Base-by-base conservation (phyloP, 176 grass and related monocot genomes). In the Musa beccarii region DNA sequence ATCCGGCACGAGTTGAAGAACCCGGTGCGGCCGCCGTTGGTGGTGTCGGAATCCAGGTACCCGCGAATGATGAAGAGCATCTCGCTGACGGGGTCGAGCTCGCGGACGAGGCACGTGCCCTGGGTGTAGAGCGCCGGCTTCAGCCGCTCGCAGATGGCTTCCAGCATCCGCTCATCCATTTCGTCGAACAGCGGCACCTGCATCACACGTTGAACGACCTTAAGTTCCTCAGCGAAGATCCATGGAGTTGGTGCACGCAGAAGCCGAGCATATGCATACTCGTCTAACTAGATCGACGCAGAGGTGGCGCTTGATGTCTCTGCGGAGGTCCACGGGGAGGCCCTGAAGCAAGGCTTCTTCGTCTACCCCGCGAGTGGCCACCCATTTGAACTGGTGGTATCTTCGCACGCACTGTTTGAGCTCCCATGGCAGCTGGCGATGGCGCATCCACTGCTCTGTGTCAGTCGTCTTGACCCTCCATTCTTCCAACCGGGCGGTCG, bases 61-160 rank as follows among this genome's bases (percentile, higher is more conserved):
- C 94, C 94, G 3, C 94, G 88, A 71, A 98, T 98, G 84, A 98
- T 87, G 86, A 98, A 98, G 66, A 93, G 85, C 90, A 93, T 98
- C 8, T 90, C 87, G 78, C 85, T 78, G 12, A 93, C 90, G 1
- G 86, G 95, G 70, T 98, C 95, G 8, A 94, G 90, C 85, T 99
- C 95, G 1, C 90, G 86, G 26, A 94, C 87, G 49, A 94, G 79
- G 21, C 86, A 74, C 17, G 90, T 99, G 59, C 86, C 90, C 1
- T 78, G 69, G 49, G 88, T 94, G 86, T 91, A 99, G 9, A 99
- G 88, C 68, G 90, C 86, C 34, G 90, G 95, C n/a, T 84, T 75
- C 53, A 99, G 88, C 11, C 95, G 82, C 83, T 94, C 95, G 84
- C 95, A 99, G 81, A 99, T 99, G 0, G 95, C 95, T 71, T 99